Base-by-base conservation (phyloP, 2,329 filamentous ascomycete genomes). In the Cercospora beticola region DNA sequence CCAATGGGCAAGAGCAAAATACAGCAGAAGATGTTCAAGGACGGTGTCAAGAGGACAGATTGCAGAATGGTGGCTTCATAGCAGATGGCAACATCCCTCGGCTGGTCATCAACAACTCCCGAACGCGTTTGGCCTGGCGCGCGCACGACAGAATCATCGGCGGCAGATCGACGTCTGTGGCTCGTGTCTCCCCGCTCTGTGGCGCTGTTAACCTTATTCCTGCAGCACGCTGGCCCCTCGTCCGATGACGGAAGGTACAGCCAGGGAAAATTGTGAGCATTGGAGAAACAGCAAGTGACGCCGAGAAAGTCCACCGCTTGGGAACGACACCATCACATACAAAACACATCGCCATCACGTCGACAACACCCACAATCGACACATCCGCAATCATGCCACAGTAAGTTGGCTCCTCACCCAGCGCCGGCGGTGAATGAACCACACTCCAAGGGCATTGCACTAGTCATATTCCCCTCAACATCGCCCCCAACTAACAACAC, bases 331-430 rank as follows among this genome's bases (percentile, higher is more conserved):
- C 14, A 58, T 9, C 26, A 28, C 54, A 12, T 33, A 21, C 43
- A 64, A 30, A 18, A 26, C 57, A 56, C 33, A 23, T 23, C 30
- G 58, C 30, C 21, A 23, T 23, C 18, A 7, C 43, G 18, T 52
- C 46, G 46, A 52, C 10, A 23, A 14, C 21, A 26, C 46, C 46
- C 46, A 14, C 46, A 5, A 10, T 62, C 33, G 16, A n/a, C 54
- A 28, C 54, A 4, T 31, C 26, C 26, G 52, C 62, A 43, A 62
- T 33, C 30, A 68, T 68, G 66, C 28, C 63, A 18, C 63, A 64
- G 66, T 68, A 28, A 52, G 66, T 68, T 9, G 6, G 9, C 6
- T 23, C 18, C 40, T 23, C 52, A n/a, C 21, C 26, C 57, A 49
- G 31, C 12, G 26, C 21, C 43, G 21, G 26, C 1, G 31, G 43